Evolutionary conservation across 805 yeast genomes (phyloP), one percentile per base, ranked within the genome.

Genomic region (Yarrowia sp.): DNA sequence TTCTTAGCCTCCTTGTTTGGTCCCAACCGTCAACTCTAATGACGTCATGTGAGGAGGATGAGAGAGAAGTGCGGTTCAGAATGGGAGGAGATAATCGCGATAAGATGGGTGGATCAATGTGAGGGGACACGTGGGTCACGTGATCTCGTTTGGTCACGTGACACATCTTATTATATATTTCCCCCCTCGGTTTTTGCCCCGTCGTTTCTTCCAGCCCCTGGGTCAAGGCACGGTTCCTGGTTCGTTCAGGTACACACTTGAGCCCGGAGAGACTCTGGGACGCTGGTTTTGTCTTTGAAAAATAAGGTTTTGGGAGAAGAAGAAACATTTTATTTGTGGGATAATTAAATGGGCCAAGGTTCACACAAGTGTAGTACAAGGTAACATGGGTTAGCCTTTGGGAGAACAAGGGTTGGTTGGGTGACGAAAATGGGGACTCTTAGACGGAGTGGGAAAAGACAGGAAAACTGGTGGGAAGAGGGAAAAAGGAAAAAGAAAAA

Each of bases 201-300:
- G 6, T 7, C 30, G 30, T 24, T 24, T 36, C 8, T 17, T 42
- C 46, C 9, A 20, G 9, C 47, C 38, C 38, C 10, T 10, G 38
- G n/a, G 38, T 17, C 58, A 52, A 55, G 61, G 61, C 61, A 55
- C 61, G 61, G 61, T 55, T 55, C 61, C 61, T 55, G 61, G 61
- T 40, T 46, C 61, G n/a, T 7, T 24, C 61, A 55, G 61, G 61
- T n/a, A n/a, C 61, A 55, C 61, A 17, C 15, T 14, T 4, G 19
- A 47, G 6, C 30, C 30, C n/a, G n/a, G n/a, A 7, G 30, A 24
- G 30, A 24, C 30, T 24, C 7, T 24, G 30, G 52, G 15, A 36
- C 20, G 13, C 44, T 43, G 30, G 33, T 44, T 43, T 58, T 43
- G 36, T 39, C 9, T 43, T 43, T 24, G 30, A 7, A 24, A 24